phyloP scores from a whole-genome alignment of 2,329 filamentous ascomycete species.

The Colletotrichum sp. region DNA sequence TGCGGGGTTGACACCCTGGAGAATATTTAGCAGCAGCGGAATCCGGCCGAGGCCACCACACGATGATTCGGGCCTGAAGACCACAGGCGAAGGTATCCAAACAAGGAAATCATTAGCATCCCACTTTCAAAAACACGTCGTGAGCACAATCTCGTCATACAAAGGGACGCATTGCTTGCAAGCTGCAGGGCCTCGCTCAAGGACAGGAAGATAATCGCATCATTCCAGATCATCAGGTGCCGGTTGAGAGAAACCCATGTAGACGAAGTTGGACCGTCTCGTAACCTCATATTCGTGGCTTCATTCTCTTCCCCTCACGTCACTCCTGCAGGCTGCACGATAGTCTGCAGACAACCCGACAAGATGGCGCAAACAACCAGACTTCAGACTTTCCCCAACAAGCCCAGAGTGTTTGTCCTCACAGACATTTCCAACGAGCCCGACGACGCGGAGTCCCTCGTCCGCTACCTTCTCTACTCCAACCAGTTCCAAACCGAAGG shows the following conservation, averaged over 20 bases:
- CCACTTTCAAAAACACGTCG: not conserved
- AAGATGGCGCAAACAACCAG: not conserved
- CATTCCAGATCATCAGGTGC: not conserved
- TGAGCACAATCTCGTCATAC: not conserved
- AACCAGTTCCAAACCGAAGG: slow-evolving; percentile 52
- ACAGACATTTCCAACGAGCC: slow-evolving; percentile 53
- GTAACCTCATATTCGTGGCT: not conserved
- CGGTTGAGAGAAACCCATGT: not conserved
- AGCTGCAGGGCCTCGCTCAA: not conserved
- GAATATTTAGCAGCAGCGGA: slow-evolving; percentile 8
- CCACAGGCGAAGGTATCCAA: not conserved
- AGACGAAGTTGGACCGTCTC: not conserved
- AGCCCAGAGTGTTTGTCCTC: slow-evolving; percentile 43
- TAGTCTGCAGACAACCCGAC: not conserved
- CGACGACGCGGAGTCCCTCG: slow-evolving; percentile 49
- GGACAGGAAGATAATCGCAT: not conserved
- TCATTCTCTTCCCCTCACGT: not conserved
- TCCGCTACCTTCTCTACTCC: slow-evolving; percentile 48
- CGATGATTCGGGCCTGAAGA: not conserved
- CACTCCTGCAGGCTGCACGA: not conserved
- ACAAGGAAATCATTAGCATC: slow-evolving; percentile 1
- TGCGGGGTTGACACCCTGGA: slow-evolving; percentile 6
- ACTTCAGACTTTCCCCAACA: slow-evolving; percentile 19
- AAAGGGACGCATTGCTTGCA: not conserved
- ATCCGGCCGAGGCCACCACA: not conserved